Evolutionary conservation across 495 filamentous ascomycete genomes (phyloP), one percentile per base, ranked within the genome.

Genomic region (Hypoxylon intermedium): DNA sequence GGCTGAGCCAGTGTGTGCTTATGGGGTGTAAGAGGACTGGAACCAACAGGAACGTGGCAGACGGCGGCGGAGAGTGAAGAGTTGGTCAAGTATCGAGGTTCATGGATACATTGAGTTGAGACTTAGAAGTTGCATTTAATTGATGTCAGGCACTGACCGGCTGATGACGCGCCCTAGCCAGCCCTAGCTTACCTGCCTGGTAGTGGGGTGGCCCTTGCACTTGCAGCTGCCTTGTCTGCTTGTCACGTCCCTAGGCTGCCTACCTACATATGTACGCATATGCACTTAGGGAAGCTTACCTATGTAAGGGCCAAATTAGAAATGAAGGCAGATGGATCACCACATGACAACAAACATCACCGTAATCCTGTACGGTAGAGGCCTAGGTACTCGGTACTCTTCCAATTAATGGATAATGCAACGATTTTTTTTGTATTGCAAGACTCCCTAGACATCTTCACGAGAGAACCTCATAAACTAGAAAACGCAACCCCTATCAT

Each of bases 161-260:
- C 68, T 71, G 62, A 71, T 71, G 68, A 71, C 68, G 68, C 68
- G 50, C 59, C 46, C 51, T 60, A 31, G 51, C n/a, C n/a, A n/a
- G n/a, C n/a, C n/a, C n/a, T n/a, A 63, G 53, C 38, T 65, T 61
- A 59, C 9, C 11, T 26, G 42, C n/a, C 2, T 15, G 42, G 6
- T 26, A 26, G 54, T 57, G 60, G 60, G 60, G 60, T 63, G 41
- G 47, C 31, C 42, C 54, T 63, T 63, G 52, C 59, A 49, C n/a
- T n/a, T n/a, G n/a, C n/a, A n/a, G n/a, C n/a, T n/a, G n/a, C n/a
- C n/a, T n/a, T n/a, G n/a, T n/a, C n/a, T n/a, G n/a, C n/a, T n/a
- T n/a, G n/a, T n/a, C n/a, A n/a, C n/a, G n/a, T n/a, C n/a, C n/a
- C n/a, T n/a, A n/a, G n/a, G n/a, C n/a, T 26, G 7, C 24, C 24